Conservation (phyloP, 345 rosid species). For the Pseudoturritis turrita region DNA sequence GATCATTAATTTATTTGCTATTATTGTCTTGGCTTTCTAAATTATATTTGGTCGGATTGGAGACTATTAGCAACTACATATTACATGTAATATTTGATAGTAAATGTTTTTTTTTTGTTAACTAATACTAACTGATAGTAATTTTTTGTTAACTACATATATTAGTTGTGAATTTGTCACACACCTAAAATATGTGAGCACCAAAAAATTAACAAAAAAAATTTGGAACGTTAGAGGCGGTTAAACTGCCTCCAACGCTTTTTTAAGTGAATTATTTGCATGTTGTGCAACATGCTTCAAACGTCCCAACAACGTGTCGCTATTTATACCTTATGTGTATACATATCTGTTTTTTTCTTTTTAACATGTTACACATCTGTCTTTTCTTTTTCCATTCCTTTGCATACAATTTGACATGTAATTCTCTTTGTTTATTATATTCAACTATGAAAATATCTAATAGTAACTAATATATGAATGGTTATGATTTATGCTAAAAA, state of each 20-base stretch:
- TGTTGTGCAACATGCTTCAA: slow-evolving; percentile 4
- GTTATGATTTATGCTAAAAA: not conserved
- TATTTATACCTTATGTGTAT: slow-evolving; percentile 5
- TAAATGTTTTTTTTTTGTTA: no score
- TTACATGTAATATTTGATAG: no score
- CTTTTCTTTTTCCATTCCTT: not conserved
- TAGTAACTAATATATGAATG: not conserved
- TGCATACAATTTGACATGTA: not conserved
- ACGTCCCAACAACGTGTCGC: slow-evolving; percentile 19
- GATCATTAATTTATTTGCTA: not conserved
- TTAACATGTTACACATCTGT: not conserved
- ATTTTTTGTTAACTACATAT: no score
- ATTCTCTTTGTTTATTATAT: not conserved
- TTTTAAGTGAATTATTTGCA: slow-evolving; percentile 1
- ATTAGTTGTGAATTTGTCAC: not conserved
- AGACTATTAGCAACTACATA: no score
- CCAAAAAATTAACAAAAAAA: not conserved
- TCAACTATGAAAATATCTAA: not conserved
- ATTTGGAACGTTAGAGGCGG: not conserved
- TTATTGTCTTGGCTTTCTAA: not conserved
- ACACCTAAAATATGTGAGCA: not conserved
- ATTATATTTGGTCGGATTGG: not conserved
- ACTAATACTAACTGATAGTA: no score
- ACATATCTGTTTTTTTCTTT: not conserved
- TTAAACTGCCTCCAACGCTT: not conserved